A percentile compares a stretch with the other conserved stretches of the same genome.
These are phyloP conservation scores for Fusarium sp. DNA, from an alignment of 2,329 filamentous ascomycete species.

Conservation along the genomic window DNA sequence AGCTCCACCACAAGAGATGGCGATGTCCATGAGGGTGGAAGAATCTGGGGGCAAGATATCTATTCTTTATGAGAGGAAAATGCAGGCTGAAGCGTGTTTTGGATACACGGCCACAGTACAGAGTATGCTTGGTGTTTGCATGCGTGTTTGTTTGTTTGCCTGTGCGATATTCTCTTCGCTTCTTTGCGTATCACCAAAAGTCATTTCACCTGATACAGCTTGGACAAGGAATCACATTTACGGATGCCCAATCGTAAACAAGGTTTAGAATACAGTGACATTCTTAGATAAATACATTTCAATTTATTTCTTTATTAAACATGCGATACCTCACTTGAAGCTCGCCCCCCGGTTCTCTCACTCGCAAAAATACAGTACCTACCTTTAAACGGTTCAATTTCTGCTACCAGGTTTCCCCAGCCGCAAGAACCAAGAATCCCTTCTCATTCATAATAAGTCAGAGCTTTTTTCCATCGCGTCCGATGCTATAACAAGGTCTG, in stretches of 20 bases:
- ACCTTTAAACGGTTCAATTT: constrained; percentile 21
- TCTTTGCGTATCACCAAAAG: constrained; percentile 25
- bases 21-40: constrained; percentile 9
- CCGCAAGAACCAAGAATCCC: constrained; percentile 24
- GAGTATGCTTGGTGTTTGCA: background rate
- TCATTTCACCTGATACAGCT: constrained; percentile 29
- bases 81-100: background rate
- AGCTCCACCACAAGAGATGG: constrained; percentile 28
- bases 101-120: background rate
- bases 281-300: background rate
- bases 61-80: background rate
- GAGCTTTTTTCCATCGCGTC: constrained; percentile 98
- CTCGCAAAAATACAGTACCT: background rate
- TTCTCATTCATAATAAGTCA: constrained; percentile 71
- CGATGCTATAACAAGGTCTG: constrained; percentile 92
- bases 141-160: background rate
- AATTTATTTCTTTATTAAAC: background rate
- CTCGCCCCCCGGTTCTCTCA: background rate
- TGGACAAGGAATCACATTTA: background rate
- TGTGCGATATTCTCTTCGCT: constrained; percentile 3
- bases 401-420: constrained; percentile 9
- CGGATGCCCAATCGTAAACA: background rate
- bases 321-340: constrained; percentile 11
- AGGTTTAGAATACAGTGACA: background rate
- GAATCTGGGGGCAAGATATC: background rate